phyloP scores from a whole-genome alignment of 805 yeast species.

The Lipomyces kockii region DNA sequence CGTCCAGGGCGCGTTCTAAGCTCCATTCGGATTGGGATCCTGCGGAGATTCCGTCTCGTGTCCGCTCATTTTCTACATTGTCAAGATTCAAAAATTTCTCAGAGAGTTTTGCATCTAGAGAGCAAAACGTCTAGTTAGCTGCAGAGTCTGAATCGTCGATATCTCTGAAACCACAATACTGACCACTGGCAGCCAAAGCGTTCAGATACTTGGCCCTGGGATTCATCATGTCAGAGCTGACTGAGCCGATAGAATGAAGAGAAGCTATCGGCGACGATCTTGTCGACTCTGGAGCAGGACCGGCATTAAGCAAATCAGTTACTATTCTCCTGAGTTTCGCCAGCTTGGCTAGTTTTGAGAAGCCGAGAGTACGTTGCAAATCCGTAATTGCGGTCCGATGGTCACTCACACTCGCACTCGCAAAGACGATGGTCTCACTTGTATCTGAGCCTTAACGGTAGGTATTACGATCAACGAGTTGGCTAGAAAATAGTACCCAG shows the following conservation, averaged over 20 bases:
- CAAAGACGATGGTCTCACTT: not conserved
- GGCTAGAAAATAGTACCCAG: not conserved
- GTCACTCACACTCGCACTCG: not conserved
- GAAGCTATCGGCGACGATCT: not conserved
- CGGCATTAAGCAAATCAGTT: not conserved
- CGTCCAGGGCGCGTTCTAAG: conserved; percentile 1
- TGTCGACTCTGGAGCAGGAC: not conserved
- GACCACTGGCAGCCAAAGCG: not conserved
- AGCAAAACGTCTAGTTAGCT: not conserved
- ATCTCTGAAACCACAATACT: not conserved
- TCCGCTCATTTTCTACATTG: conserved; percentile 6
- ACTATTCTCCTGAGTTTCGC: conserved; percentile 2
- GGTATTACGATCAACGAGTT: not conserved
- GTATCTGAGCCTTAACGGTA: not conserved
- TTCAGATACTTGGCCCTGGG: not conserved
- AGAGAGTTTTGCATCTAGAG: not conserved
- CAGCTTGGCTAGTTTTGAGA: not conserved
- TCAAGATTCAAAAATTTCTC: conserved; percentile 12
- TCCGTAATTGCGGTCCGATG: not conserved
- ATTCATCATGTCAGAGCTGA: not conserved
- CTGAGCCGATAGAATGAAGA: not conserved
- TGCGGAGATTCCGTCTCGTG: not conserved
- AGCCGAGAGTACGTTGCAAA: too few species aligned
- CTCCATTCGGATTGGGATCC: conserved; percentile 7
- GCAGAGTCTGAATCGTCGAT: not conserved